Percentiles rank a stretch among this genome's conserved stretches.
These are phyloP conservation scores for Candida sonorensis DNA, from an alignment of 805 yeast species.

Conservation along the genomic window DNA sequence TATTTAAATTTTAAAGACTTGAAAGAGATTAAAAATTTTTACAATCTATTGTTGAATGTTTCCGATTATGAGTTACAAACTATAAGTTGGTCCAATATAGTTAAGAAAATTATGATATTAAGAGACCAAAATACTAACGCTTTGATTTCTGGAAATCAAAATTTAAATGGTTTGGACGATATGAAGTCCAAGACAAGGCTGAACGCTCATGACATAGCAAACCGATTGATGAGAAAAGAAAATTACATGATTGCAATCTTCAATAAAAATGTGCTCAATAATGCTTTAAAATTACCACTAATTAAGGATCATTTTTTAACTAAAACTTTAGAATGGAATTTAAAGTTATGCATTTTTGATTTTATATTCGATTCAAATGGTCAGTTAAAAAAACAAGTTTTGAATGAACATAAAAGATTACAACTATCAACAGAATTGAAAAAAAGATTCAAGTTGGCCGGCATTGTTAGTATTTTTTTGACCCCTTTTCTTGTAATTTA, in stretches of 20 bases:
- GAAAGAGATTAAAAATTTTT: conserved; percentile 71
- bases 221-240: conserved; percentile 91
- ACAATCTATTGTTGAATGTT: conserved; percentile 61
- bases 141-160: conserved; percentile 36
- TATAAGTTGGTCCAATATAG: conserved; percentile 86
- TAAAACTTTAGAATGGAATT: conserved; percentile 89
- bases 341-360: conserved; percentile 81
- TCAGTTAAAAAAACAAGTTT: conserved; percentile 62
- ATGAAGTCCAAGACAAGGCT: conserved; percentile 65
- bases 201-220: conserved; percentile 92
- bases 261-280: conserved; percentile 67
- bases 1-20: conserved; percentile 60
- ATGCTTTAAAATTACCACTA: conserved; percentile 43
- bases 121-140: conserved; percentile 85
- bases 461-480: conserved; percentile 69
- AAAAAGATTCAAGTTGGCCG: conserved; percentile 82
- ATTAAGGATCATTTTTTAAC: conserved; percentile 45
- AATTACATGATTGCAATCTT: conserved; percentile 88
- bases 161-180: conserved; percentile 36
- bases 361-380: conserved; percentile 81
- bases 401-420: conserved; percentile 65
- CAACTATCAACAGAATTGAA: conserved; percentile 61
- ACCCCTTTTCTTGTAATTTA: conserved; percentile 85
- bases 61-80: conserved; percentile 84
- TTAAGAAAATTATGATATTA: conserved; percentile 63